Conservation (phyloP, 1,139 yeast genomes). For the Hyphopichia pseudoburtonii region DNA sequence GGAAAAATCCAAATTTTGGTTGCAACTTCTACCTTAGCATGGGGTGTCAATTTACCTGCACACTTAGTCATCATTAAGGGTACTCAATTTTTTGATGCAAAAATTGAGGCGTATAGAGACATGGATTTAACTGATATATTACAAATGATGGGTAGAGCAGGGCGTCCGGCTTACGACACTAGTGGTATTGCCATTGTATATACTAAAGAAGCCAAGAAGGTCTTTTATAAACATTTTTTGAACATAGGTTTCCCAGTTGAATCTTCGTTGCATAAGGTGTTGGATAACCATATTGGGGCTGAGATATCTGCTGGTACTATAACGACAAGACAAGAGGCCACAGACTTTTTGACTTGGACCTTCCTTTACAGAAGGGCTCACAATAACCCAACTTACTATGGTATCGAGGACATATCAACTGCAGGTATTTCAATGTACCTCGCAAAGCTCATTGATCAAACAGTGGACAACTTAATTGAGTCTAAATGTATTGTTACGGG, state of each 20-base stretch:
- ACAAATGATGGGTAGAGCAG: constrained; percentile 94
- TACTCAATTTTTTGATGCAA: constrained; percentile 83
- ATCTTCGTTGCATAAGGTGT: constrained; percentile 86
- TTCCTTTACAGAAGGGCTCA: constrained; percentile 91
- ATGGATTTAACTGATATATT: constrained; percentile 91
- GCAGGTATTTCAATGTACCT: constrained; percentile 72
- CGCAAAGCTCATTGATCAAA: constrained; percentile 67
- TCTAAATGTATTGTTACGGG: constrained; percentile 65
- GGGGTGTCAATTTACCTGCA: constrained; percentile 98
- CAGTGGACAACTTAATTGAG: constrained; percentile 65
- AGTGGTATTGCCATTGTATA: constrained; percentile 93
- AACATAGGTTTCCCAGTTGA: constrained; percentile 98
- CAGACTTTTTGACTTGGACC: constrained; percentile 94
- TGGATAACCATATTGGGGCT: constrained; percentile 96
- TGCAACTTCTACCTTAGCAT: constrained; percentile 94
- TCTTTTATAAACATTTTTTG: constrained; percentile 89
- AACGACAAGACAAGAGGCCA: constrained; percentile 77
- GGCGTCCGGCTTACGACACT: constrained; percentile 95
- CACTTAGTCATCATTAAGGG: constrained; percentile 93
- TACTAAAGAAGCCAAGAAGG: constrained; percentile 88
- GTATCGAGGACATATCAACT: constrained; percentile 68
- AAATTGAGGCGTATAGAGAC: constrained; percentile 75
- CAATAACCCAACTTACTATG: constrained; percentile 93
- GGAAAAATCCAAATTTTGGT: constrained; percentile 87
- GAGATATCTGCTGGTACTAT: constrained; percentile 91